phyloP scores from a whole-genome alignment of 1,284 basidiomycete genomes.

The Golubevia sp. region DNA sequence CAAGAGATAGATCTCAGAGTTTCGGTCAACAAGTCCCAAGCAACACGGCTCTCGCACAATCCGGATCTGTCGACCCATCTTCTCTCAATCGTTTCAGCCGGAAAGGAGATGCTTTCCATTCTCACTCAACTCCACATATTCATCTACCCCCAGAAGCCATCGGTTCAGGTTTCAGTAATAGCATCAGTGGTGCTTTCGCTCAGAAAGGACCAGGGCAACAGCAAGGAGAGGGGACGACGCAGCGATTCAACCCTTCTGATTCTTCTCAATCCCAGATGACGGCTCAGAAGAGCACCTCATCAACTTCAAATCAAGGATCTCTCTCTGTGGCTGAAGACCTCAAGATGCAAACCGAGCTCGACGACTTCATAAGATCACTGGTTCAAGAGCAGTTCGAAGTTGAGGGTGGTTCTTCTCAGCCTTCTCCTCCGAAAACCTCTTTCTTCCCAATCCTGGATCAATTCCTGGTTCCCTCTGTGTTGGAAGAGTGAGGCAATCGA shows the following conservation, averaged over 20 bases:
- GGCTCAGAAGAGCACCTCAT: neutral
- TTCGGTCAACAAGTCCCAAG: too few relatives aligned
- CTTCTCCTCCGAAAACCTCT: neutral
- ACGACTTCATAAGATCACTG: neutral
- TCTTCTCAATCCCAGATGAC: neutral
- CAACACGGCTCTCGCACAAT: too few relatives aligned
- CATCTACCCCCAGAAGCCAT: neutral
- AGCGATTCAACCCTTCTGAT: too few relatives aligned
- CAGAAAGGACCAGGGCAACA: too few relatives aligned
- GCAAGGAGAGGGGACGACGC: too few relatives aligned
- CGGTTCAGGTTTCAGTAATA: too few relatives aligned
- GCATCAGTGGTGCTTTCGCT: too few relatives aligned
- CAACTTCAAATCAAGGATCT: neutral
- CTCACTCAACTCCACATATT: neutral
- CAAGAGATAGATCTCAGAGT: too few relatives aligned
- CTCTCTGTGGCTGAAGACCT: neutral
- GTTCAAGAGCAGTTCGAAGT: neutral
- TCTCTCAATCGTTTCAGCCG: neutral
- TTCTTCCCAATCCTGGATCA: neutral
- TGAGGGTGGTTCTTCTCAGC: neutral
- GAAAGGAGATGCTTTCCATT: too few relatives aligned
- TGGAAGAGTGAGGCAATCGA: too few relatives aligned
- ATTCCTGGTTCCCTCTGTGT: too few relatives aligned
- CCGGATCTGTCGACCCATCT: neutral
- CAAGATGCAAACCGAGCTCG: neutral